phyloP scores from a whole-genome alignment of 768 basidiomycete genomes.

The Boletus reticuloceps region DNA sequence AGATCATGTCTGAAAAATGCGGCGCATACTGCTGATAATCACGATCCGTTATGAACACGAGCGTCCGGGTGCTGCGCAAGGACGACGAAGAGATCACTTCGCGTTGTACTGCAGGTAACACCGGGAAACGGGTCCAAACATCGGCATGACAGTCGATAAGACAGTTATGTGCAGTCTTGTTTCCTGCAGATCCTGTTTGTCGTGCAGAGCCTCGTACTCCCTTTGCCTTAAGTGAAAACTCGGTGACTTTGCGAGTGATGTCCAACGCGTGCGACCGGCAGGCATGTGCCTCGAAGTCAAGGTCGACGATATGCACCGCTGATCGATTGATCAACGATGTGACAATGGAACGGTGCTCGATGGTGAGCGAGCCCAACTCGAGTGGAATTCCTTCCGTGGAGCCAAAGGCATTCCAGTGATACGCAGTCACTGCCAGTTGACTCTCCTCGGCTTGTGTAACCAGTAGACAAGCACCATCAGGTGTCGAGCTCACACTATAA shows the following conservation, averaged over 20 bases:
- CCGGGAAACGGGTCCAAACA: conserved; percentile 62
- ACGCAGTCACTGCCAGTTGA: too few relatives aligned
- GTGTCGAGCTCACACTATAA: too few relatives aligned
- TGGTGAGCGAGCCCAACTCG: too few relatives aligned
- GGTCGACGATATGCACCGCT: conserved; percentile 39
- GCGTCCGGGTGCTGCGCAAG: conserved; percentile 30
- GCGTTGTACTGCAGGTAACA: conserved; percentile 49
- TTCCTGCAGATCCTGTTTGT: background rate
- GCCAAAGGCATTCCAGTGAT: too few relatives aligned
- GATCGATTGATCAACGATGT: too few relatives aligned
- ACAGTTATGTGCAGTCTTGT: conserved; percentile 41
- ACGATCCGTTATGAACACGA: conserved; percentile 45
- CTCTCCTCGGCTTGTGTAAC: too few relatives aligned
- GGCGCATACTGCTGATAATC: conserved; percentile 34
- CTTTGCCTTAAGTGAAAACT: conserved; percentile 53
- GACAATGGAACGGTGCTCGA: too few relatives aligned
- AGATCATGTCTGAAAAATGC: conserved; percentile 47
- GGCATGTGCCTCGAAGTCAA: too few relatives aligned
- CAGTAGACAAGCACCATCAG: too few relatives aligned
- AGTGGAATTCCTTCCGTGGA: too few relatives aligned
- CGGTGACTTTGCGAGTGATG: conserved; percentile 47
- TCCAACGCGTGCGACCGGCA: too few relatives aligned
- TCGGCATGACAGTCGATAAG: conserved; percentile 54
- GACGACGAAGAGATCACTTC: conserved; percentile 39
- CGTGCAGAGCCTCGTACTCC: conserved; percentile 22